Base-by-base conservation (phyloP, 2,329 filamentous ascomycete genomes). In the Zelopaecilomyces penicillatus region DNA sequence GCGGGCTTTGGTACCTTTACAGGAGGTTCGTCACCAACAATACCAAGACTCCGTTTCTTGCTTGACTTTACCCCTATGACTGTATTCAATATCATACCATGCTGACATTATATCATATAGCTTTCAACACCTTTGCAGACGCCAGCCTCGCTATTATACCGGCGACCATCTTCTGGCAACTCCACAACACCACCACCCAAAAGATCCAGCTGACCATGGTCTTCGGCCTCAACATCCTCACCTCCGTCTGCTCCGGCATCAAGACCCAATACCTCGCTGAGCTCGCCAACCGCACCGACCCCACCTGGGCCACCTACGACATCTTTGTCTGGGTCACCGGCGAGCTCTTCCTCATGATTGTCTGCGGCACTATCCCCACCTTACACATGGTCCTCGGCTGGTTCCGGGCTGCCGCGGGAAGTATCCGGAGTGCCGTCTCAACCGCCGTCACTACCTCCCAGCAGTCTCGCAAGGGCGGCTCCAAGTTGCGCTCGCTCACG, bases 131-230 rank as follows among this genome's bases (percentile, higher is more conserved):
- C 1, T 54, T 56, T 39, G 50, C 51, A 29, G 51, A 56, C 30
- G 53, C 52, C 1, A 51, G 52, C 26, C 48, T 56, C 8, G 52
- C 49, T 42, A 48, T 56, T 26, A 41, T 56, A 5, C 52, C 53
- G 4, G 46, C 47, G 8, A 53, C 52, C 28, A 50, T 56, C 38
- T 48, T 56, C 45, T 95, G 87, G 85, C 82, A 90, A 45, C 87
- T 89, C 58, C 74, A 69, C 46, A 93, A 93, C 63, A 64, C 69
- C 3, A 89, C 85, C 0, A 93, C 87, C 37, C 91, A 88, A 56
- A 68, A 74, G 34, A 80, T 88, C 2, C 88, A 95, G 61, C 68
- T 95, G 4, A 53, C 49, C 32, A 48, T 55, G 11, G 49, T 55
- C 29, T 54, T 54, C 32, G 52, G 50, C 19, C 46, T 55, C 37